Evolutionary conservation across 2,329 filamentous ascomycete species (phyloP).

Genomic region (Phyllosticta citriasiana): DNA sequence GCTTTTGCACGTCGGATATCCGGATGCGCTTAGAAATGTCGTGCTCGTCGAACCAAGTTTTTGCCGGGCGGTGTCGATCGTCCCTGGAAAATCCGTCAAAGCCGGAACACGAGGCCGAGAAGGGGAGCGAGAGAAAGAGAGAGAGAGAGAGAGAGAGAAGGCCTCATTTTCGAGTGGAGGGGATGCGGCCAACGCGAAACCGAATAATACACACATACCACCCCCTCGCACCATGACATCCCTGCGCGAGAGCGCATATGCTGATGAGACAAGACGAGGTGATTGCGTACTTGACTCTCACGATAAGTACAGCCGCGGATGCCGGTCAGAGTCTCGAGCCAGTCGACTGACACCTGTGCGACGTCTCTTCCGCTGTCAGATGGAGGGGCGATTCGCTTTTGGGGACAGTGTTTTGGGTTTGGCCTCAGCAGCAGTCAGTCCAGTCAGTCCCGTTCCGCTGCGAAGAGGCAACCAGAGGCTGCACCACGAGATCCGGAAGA

Average conservation of each 20-base stretch:
- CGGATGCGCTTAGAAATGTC: neutral
- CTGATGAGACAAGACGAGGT: neutral
- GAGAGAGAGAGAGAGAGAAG: no score
- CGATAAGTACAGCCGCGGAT: neutral
- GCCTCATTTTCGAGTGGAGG: neutral
- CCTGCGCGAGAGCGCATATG: neutral
- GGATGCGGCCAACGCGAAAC: neutral
- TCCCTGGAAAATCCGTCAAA: neutral
- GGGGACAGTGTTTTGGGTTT: no score
- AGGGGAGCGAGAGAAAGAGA: no score
- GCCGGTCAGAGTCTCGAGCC: neutral
- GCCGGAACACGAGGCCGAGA: neutral
- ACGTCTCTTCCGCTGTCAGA: constrained; percentile 9
- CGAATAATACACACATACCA: neutral
- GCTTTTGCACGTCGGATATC: neutral
- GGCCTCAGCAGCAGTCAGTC: no score
- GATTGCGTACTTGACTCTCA: neutral
- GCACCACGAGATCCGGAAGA: constrained; percentile 10
- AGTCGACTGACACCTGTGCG: neutral
- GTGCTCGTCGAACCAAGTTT: neutral
- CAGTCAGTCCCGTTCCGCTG: neutral
- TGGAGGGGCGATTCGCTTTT: neutral
- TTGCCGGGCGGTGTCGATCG: neutral
- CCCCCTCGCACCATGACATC: neutral
- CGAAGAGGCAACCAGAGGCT: constrained; percentile 6